phyloP scores from a whole-genome alignment of 2,329 filamentous ascomycete species.

The Diaporthe amygdali region DNA sequence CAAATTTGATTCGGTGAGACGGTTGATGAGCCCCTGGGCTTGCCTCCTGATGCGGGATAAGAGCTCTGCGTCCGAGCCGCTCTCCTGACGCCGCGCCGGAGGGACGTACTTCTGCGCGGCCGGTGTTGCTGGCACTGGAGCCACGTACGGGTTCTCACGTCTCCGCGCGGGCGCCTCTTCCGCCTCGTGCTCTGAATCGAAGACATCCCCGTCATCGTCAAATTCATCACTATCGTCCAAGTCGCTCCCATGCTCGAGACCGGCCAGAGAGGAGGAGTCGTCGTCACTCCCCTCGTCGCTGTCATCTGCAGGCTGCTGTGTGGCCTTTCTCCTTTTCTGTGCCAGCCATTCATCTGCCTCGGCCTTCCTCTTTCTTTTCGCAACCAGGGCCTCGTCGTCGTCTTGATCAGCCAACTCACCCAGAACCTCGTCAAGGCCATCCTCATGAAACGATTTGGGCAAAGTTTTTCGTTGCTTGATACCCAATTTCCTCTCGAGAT shows the following conservation, averaged over 20 bases:
- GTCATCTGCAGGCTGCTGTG: constrained; percentile 25
- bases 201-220: constrained; percentile 40
- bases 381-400: constrained; percentile 52
- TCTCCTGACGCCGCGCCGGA: constrained; percentile 75
- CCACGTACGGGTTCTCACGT: constrained; percentile 85
- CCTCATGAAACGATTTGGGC: constrained; percentile 76
- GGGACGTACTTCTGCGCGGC: constrained; percentile 79
- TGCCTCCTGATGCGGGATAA: constrained; percentile 76
- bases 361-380: constrained; percentile 65
- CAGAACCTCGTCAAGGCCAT: constrained; percentile 81
- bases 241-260: constrained; percentile 32
- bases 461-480: constrained; percentile 78
- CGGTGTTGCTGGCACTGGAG: constrained; percentile 60
- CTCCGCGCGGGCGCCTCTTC: constrained; percentile 36
- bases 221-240: constrained; percentile 36
- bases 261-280: constrained; percentile 27
- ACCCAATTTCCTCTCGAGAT: constrained; percentile 86
- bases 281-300: constrained; percentile 35
- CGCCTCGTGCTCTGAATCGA: constrained; percentile 40
- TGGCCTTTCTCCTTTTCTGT: constrained; percentile 58
- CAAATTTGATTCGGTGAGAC: constrained; percentile 89
- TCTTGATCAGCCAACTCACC: constrained; percentile 66
- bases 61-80: constrained; percentile 69
- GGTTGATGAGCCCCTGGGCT: constrained; percentile 87
- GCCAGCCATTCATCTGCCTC: constrained; percentile 67